Percentiles rank a stretch among this genome's conserved stretches.
Conservation (phyloP, 768 basidiomycete species). For the Suillus luteus region DNA sequence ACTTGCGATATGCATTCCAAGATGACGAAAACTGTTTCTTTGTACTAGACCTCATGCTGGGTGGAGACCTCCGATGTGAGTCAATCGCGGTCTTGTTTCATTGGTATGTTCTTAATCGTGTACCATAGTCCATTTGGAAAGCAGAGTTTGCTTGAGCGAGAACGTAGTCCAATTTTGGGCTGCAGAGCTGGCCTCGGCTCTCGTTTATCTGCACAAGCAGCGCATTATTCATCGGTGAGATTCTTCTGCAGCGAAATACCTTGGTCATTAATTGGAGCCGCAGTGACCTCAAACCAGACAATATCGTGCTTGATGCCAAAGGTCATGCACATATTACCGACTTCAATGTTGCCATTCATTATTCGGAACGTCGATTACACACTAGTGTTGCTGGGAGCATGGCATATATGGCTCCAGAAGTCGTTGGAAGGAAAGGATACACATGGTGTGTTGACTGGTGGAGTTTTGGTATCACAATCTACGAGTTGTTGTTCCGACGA, state of each 20-base stretch:
- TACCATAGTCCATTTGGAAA: slow-evolving; percentile 78
- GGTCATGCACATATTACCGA: slow-evolving; percentile 98
- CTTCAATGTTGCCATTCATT: slow-evolving; percentile 99
- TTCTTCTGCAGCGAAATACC: neutral
- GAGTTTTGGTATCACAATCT: slow-evolving; percentile 89
- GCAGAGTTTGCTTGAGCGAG: slow-evolving; percentile 66
- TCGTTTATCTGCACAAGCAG: slow-evolving; percentile 89
- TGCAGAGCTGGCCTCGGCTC: slow-evolving; percentile 80
- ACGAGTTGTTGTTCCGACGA: slow-evolving; percentile 81
- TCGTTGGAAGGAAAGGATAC: slow-evolving; percentile 90
- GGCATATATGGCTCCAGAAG: slow-evolving; percentile 99
- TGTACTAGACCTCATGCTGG: slow-evolving; percentile 94
- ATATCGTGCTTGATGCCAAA: slow-evolving; percentile 88
- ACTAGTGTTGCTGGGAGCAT: slow-evolving; percentile 96
- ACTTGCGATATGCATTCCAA: slow-evolving; percentile 94
- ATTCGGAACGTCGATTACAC: slow-evolving; percentile 84
- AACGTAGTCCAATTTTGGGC: slow-evolving; percentile 83
- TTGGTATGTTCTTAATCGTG: slow-evolving; percentile 5
- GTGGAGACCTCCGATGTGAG: slow-evolving; percentile 91
- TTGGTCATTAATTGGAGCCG: slow-evolving; percentile 14
- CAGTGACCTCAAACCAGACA: slow-evolving; percentile 97
- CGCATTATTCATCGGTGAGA: slow-evolving; percentile 92
- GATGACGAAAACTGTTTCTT: slow-evolving; percentile 98
- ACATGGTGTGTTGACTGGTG: slow-evolving; percentile 95
- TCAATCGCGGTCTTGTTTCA: slow-evolving; percentile 16